Percentiles rank a stretch among this genome's conserved stretches.
Conservation (phyloP, 768 basidiomycete genomes). For the Termitomyces sp. region DNA sequence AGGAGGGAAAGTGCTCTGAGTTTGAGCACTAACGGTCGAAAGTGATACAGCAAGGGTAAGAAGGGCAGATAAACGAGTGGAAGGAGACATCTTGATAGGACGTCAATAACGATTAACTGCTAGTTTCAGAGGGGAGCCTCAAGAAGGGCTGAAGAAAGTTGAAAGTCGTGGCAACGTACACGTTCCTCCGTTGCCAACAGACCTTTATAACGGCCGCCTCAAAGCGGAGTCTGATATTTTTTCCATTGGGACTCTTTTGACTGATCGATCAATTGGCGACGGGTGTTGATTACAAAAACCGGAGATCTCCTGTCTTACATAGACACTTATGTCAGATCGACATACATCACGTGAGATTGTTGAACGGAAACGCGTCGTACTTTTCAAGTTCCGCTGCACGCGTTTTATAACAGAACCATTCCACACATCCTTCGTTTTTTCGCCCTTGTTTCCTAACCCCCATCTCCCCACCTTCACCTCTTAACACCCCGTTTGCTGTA, state of each 20-base stretch:
- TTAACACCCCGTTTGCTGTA: constrained; percentile 4
- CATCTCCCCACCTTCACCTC: constrained; percentile 14
- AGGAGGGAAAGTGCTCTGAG: constrained; percentile 34
- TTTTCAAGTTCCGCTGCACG: constrained; percentile 14
- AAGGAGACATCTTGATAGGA: constrained; percentile 37
- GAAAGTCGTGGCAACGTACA: constrained; percentile 8
- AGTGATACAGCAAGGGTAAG: constrained; percentile 28
- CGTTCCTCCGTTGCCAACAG: not conserved
- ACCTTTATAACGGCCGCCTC: constrained; percentile 8
- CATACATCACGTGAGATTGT: constrained; percentile 18
- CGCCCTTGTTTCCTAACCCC: constrained; percentile 2
- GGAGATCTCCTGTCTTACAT: constrained; percentile 3
- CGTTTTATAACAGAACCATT: constrained; percentile 17
- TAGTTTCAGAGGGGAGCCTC: not conserved
- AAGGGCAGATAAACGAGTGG: constrained; percentile 33
- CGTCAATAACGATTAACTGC: not conserved
- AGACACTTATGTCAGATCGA: not conserved
- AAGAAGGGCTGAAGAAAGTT: not conserved
- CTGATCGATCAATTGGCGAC: constrained; percentile 8
- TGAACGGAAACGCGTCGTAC: constrained; percentile 9
- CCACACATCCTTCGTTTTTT: constrained; percentile 4
- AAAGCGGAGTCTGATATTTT: constrained; percentile 13
- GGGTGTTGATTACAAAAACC: not conserved
- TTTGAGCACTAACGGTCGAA: constrained; percentile 23
- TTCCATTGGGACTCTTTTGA: not conserved